Evolutionary conservation across 805 yeast genomes (phyloP).

Genomic region (Myxozyma nipponensis): DNA sequence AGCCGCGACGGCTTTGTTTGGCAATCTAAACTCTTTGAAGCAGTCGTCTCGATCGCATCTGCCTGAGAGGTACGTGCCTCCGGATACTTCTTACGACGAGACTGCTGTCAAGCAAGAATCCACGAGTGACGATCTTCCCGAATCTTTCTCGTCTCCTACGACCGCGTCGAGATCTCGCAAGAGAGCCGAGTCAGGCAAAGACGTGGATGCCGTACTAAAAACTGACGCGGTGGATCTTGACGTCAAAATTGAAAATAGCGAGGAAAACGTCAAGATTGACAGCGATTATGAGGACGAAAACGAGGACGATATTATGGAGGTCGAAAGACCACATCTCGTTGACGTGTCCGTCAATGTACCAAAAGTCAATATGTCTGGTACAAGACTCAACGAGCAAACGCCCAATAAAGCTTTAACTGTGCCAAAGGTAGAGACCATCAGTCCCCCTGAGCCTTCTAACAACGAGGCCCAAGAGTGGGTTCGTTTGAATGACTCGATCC

Average conservation of each 20-base stretch:
- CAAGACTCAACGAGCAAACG: conserved; percentile 1
- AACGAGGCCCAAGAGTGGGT: conserved; percentile 12
- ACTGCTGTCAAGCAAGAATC: background rate
- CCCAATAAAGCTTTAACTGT: background rate
- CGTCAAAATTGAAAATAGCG: background rate
- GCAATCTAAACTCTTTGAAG: background rate
- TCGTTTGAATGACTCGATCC: conserved; percentile 11
- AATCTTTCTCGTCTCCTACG: conserved; percentile 4
- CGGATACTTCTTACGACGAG: background rate
- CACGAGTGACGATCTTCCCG: conserved; percentile 2
- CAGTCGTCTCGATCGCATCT: background rate
- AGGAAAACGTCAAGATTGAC: background rate
- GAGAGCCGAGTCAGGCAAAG: conserved; percentile 6
- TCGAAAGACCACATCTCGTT: conserved; percentile 13
- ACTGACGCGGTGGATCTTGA: background rate
- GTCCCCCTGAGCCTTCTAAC: background rate
- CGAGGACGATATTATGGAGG: conserved; percentile 24
- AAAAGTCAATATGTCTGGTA: conserved; percentile 17
- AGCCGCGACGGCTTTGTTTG: conserved; percentile 5
- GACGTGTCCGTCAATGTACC: background rate
- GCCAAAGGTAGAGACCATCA: background rate
- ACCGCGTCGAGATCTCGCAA: background rate
- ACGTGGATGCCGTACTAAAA: conserved; percentile 5
- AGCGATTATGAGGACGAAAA: conserved; percentile 9
- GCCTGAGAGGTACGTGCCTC: background rate